Base-by-base conservation (phyloP, 495 filamentous ascomycete species). In the Barbatosphaeria neglecta region DNA sequence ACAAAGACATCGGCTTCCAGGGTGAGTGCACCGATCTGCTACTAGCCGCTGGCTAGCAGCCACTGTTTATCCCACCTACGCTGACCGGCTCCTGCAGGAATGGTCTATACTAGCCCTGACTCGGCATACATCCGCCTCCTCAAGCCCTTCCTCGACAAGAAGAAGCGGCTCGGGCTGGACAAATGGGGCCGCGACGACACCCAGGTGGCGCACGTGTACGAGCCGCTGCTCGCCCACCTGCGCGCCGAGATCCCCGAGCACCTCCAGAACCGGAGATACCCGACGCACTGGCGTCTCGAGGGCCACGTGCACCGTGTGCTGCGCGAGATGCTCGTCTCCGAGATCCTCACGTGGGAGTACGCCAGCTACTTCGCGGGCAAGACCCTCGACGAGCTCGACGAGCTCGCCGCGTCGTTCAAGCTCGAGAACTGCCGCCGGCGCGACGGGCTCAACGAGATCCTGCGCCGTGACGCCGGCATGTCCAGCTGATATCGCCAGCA, bases 1-100 rank as follows among this genome's bases (percentile, higher is more conserved):
- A 82, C 60, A 82, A 82, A 43, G 78, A 84, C 48, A 76, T 83
- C 48, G 78, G 77, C 4, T 68, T 74, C 38, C 78, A 82, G 57
- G 79, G 50, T 42, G 18, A 9, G 44, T 42, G 18, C 17, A 0
- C 22, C 41, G 40, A 44, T 24, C 20, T 31, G 13, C 31, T 37
- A 45, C 1, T 53, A 50, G n/a, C n/a, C 28, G 7, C 15, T 15
- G 28, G 28, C 28, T 7, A 33, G 7, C 7, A 33, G 7, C 7
- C 15, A 33, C 15, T 33, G 15, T 33, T 33, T 33, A 7, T 33
- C 7, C 3, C 10, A 15, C 39, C 1, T 2, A 9, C 6, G 22
- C 18, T 22, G 19, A 22, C 15, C 33, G 6, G 33, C 19, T 22
- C 19, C 19, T 1, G 3, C 18, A 51, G 51, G 79, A 16, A 81